Base-by-base conservation (phyloP, 495 filamentous ascomycete genomes). In the Aspergillus heteromorphus region DNA sequence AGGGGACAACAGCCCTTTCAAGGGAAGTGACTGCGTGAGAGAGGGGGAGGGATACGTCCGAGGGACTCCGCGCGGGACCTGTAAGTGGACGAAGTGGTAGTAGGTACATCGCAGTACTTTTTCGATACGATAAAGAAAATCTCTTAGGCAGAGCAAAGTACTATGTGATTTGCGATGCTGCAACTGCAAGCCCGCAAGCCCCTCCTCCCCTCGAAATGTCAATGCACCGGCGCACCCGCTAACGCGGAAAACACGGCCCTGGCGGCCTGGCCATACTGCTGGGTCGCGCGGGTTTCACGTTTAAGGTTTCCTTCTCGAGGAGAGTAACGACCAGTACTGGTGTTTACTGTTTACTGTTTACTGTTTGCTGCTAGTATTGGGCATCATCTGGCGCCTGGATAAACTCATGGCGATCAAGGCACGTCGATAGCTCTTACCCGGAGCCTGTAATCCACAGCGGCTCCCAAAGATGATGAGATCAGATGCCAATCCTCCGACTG, bases 191-290 rank as follows among this genome's bases (percentile, higher is more conserved):
- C n/a, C 30, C 14, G 25, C 18, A 43, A 29, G 41, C 45, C 41
- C 43, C 52, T 60, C 54, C 38, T 41, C 40, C 57, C 48, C 42
- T 47, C 36, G 55, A 49, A 43, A 63, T 45, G 41, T 55, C 36
- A 27, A 58, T 20, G 53, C 45, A 43, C 59, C 53, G 52, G 60
- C 53, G 55, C 38, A 29, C 11, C 42, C 63, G 45, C 65, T 61
- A 69, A 65, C 43, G 62, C 65, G 65, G 61, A 64, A 65, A 68
- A 65, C 66, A 66, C 63, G 61, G 65, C 57, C 65, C 58, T 58
- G 61, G 62, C 65, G 65, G 56, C 65, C 58, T 57, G 61, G 62
- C 65, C 68, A 60, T 25, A 45, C 57, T 65, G 48, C 54, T 62
- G 69, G 65, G 62, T 63, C 58, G 64, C 19, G 19, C 40, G 42